A percentile compares a stretch with the other conserved stretches of the same genome.
Evolutionary conservation across 108 stramenopile species (phyloP).

Genomic region (Schizochytrium sp.): DNA sequence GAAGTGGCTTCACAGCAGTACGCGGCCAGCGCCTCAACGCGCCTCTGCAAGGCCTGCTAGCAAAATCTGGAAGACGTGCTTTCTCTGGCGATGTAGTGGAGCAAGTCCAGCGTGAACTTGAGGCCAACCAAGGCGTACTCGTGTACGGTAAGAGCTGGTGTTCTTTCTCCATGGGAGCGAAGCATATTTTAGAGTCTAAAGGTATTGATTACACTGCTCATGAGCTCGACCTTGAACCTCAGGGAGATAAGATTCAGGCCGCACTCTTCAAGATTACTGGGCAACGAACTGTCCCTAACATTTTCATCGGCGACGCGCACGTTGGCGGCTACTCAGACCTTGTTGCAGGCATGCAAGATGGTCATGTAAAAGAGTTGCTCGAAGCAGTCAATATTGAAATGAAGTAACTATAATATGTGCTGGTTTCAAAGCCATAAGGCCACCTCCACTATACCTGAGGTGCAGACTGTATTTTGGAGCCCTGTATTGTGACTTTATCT

Average conservation of each 20-base stretch:
- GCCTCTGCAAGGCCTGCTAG: not conserved
- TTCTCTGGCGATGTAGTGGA: not conserved
- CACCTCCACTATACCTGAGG: no score
- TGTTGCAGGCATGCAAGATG: slow-evolving; percentile 9
- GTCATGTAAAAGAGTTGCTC: not conserved
- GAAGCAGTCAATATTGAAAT: not conserved
- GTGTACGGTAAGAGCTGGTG: slow-evolving; percentile 43
- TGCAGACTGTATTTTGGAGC: no score
- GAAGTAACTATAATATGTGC: no score
- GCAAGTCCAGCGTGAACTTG: not conserved
- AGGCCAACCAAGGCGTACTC: slow-evolving; percentile 46
- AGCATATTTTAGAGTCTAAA: not conserved
- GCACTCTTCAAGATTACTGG: slow-evolving; percentile 80
- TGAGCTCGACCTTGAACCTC: slow-evolving; percentile 74
- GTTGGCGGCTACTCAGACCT: slow-evolving; percentile 79
- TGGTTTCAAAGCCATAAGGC: no score
- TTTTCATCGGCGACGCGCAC: slow-evolving; percentile 83
- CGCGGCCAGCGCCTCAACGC: not conserved
- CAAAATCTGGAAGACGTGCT: not conserved
- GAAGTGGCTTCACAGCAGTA: not conserved
- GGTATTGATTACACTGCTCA: slow-evolving; percentile 51
- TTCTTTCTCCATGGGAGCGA: not conserved
- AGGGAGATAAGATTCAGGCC: slow-evolving; percentile 73
- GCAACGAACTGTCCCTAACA: slow-evolving; percentile 88
- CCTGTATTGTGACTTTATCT: no score